Evolutionary conservation across 352 stramenopile species (phyloP).

Genomic region (Phytopythium montanum): DNA sequence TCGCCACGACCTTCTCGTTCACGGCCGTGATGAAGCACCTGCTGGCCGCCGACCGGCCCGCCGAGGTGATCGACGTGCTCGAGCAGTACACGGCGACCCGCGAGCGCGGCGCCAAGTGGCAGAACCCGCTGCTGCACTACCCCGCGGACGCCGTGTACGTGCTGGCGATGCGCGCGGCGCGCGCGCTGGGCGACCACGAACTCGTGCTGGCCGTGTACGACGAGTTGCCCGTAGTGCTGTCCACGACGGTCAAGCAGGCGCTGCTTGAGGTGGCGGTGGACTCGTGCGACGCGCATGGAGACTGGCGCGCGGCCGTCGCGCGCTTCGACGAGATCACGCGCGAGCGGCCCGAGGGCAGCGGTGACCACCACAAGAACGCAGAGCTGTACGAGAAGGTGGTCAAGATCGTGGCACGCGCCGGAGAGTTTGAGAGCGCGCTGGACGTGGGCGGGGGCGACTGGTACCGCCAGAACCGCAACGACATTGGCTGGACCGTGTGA

Average conservation of each 20-base stretch:
- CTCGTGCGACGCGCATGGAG: slow-evolving; percentile 56
- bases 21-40: slow-evolving; percentile 73
- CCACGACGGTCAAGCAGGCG: slow-evolving; percentile 50
- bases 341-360: slow-evolving; percentile 34
- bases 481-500: slow-evolving; percentile 47
- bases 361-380: slow-evolving; percentile 36
- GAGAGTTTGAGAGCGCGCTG: slow-evolving; percentile 82
- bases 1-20: slow-evolving; percentile 70
- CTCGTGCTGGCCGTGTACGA: slow-evolving; percentile 59
- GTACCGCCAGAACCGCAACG: slow-evolving; percentile 78
- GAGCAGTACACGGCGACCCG: slow-evolving; percentile 53
- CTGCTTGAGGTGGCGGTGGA: slow-evolving; percentile 43
- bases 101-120: slow-evolving; percentile 33
- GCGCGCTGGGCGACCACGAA: slow-evolving; percentile 48
- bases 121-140: slow-evolving; percentile 61
- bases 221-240: slow-evolving; percentile 33
- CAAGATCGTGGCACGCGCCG: slow-evolving; percentile 75
- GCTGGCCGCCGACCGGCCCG: slow-evolving; percentile 26
- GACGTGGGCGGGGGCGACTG: slow-evolving; percentile 82
- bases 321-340: slow-evolving; percentile 73
- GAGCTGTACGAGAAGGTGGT: slow-evolving; percentile 81
- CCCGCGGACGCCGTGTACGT: slow-evolving; percentile 65
- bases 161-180: slow-evolving; percentile 47
- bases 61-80: slow-evolving; percentile 53
- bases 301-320: slow-evolving; percentile 74